Evolutionary conservation across 768 basidiomycete genomes (phyloP), one percentile per base, ranked within the genome.

Genomic region (Boletus subcaerulescens): DNA sequence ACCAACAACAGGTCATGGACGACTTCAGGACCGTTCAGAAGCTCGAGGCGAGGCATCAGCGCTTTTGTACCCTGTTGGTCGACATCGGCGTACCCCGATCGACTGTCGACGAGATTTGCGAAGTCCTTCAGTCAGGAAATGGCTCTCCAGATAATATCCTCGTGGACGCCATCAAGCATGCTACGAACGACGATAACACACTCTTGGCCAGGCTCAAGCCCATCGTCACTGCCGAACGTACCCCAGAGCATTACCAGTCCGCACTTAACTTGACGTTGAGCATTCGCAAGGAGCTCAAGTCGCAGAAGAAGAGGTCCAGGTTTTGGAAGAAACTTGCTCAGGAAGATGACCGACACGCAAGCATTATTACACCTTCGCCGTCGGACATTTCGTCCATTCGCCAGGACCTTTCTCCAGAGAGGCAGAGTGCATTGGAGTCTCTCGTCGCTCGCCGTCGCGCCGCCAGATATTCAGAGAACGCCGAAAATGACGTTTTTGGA

Each of bases 251-350:
- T 41, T 80, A 81, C 60, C 67, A 73, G 48, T 76, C 77, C 17
- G 76, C 79, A 9, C 68, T 81, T 48, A 72, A 77, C 45, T 55
- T 79, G 60, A 76, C 77, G 32, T 66, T 80, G 57, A 74, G 73
- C 48, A 65, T 74, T 45, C 74, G 80, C 46, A 74, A 70, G 52
- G 74, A 79, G 48, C 75, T 80, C 45, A 74, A 71, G 36, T 69
- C 74, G 40, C 71, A 70, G 50, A 78, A 67, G 65, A 80, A 79
- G 51, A 63, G 66, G 33, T 63, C 72, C 55, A 78, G 76, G 45
- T 80, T 77, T 41, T 81, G 76, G 76, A 80, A 78, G 63, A 72
- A 66, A 24, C 62, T 74, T 13, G 78, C 77, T 17, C 67, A 73
- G 46, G 70, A 68, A 56, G 65, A 71, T 50, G 54, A 45, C 45